Evolutionary conservation across 345 rosid species (phyloP).

Genomic region (Populus deltoides): DNA sequence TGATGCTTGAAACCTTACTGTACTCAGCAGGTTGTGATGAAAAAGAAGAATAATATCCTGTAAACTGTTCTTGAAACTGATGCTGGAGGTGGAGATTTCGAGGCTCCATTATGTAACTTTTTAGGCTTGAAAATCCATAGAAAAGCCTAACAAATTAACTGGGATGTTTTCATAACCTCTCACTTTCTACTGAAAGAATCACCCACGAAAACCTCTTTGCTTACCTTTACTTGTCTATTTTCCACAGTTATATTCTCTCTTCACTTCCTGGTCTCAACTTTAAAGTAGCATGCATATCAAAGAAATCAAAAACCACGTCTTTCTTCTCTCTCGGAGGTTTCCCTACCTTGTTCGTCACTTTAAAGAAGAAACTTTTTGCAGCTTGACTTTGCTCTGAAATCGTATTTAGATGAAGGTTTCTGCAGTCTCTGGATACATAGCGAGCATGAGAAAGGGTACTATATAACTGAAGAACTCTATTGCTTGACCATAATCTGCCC

Average conservation of each 20-base stretch:
- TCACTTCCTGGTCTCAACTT: background rate
- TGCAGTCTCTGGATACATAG: background rate
- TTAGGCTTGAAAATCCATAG: background rate
- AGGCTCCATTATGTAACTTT: conserved; percentile 24
- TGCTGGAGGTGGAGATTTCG: conserved; percentile 26
- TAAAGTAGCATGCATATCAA: background rate
- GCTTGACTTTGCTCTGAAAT: background rate
- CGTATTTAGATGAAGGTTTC: background rate
- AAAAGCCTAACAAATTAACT: background rate
- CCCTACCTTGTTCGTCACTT: background rate
- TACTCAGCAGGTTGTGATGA: conserved; percentile 10
- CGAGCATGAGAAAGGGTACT: background rate
- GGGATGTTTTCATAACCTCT: background rate
- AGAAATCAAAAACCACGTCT: background rate
- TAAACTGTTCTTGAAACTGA: conserved; percentile 28
- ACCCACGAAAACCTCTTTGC: background rate
- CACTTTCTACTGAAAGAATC: background rate
- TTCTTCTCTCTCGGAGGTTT: background rate
- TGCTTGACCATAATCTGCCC: background rate
- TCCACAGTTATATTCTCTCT: background rate
- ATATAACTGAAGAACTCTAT: too few species aligned
- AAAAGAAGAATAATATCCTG: conserved; percentile 19
- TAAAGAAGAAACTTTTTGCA: background rate
- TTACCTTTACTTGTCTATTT: background rate
- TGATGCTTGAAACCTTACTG: conserved; percentile 15